phyloP scores from a whole-genome alignment of 306 rosid genomes.

The Sesbania bispinosa region DNA sequence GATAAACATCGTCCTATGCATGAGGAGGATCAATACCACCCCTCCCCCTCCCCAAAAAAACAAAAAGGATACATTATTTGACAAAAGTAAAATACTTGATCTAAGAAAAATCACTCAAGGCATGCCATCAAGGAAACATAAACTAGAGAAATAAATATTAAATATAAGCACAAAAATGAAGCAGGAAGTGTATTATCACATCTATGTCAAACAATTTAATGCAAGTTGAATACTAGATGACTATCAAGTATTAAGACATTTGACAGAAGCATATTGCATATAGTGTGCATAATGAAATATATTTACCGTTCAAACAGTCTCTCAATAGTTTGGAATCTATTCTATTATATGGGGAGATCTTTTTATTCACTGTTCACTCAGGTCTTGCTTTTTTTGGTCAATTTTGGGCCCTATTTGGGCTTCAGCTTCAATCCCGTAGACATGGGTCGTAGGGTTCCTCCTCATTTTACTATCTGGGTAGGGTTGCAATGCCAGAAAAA shows the following conservation, averaged over 20 bases:
- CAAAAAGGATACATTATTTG: not conserved
- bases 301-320: slow-evolving; percentile 80
- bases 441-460: too few species aligned
- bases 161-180: not conserved
- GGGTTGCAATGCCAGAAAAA: too few species aligned
- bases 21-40: not conserved
- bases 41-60: not conserved
- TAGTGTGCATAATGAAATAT: not conserved
- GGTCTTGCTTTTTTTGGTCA: too few species aligned
- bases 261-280: not conserved
- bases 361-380: too few species aligned
- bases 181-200: slow-evolving; percentile 5
- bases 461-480: too few species aligned
- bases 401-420: too few species aligned
- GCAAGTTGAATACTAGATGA: not conserved
- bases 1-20: not conserved
- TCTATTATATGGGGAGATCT: too few species aligned
- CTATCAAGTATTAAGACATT: not conserved
- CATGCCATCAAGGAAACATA: not conserved
- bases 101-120: not conserved
- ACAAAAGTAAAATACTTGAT: not conserved
- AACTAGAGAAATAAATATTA: not conserved
- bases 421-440: too few species aligned
- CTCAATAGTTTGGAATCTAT: slow-evolving; percentile 83
- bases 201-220: slow-evolving; percentile 13